phyloP scores from a whole-genome alignment of 2,329 filamentous ascomycete species.

The Penicillium oxalicum region DNA sequence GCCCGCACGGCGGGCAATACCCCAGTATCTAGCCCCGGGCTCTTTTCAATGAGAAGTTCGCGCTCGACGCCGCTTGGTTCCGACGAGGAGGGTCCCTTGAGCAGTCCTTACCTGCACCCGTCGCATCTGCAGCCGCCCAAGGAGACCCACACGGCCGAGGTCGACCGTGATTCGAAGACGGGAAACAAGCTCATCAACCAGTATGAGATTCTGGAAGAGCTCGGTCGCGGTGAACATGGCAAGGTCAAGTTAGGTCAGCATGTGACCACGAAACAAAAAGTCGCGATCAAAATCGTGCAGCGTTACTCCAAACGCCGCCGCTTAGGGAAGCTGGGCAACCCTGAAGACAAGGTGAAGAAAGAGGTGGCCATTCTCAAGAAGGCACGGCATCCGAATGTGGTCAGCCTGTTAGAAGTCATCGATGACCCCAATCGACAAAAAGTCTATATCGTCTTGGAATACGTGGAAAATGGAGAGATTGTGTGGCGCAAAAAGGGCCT shows the following conservation, averaged over 20 bases:
- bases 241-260: slow-evolving; percentile 95
- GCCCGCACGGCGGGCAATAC: slow-evolving; percentile 44
- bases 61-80: slow-evolving; percentile 30
- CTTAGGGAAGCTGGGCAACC: slow-evolving; percentile 67
- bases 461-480: slow-evolving; percentile 89
- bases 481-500: slow-evolving; percentile 87
- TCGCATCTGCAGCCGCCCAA: slow-evolving; percentile 66
- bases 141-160: slow-evolving; percentile 84
- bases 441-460: slow-evolving; percentile 96
- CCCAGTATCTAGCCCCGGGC: slow-evolving; percentile 43
- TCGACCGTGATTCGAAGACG: slow-evolving; percentile 81
- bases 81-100: slow-evolving; percentile 34
- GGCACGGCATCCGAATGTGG: slow-evolving; percentile 93
- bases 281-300: slow-evolving; percentile 98
- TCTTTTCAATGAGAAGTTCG: slow-evolving; percentile 37
- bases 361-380: slow-evolving; percentile 99
- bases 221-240: slow-evolving; percentile 90
- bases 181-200: slow-evolving; percentile 96
- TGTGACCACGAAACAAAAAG: slow-evolving; percentile 65
- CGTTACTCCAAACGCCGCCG: slow-evolving; percentile 89
- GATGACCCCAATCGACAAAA: slow-evolving; percentile 95
- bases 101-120: slow-evolving; percentile 63
- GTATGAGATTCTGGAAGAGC: slow-evolving; percentile 94
- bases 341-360: slow-evolving; percentile 72
- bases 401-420: slow-evolving; percentile 91